Evolutionary conservation across 1,284 basidiomycete species (phyloP).

Genomic region (Sphagnurus paluster): DNA sequence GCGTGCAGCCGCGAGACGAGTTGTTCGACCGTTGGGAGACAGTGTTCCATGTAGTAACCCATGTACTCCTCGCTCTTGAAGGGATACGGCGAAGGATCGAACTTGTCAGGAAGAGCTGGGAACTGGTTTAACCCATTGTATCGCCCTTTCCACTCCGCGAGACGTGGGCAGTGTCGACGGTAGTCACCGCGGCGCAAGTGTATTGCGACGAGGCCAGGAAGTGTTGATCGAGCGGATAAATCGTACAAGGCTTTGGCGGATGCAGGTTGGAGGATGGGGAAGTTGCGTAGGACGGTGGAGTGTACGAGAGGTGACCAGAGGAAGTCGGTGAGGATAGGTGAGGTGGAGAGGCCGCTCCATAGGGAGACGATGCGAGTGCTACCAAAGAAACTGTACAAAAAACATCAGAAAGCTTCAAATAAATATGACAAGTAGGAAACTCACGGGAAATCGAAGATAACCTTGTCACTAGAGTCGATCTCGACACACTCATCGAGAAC

Average conservation of each 20-base stretch:
- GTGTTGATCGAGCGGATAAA: constrained; percentile 22
- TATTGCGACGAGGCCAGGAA: constrained; percentile 57
- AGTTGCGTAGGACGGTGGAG: constrained; percentile 50
- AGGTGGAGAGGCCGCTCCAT: constrained; percentile 43
- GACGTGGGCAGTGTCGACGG: constrained; percentile 55
- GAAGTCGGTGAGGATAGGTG: constrained; percentile 54
- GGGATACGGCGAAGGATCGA: constrained; percentile 33
- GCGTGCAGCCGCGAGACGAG: constrained; percentile 46
- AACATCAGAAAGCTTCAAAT: background rate
- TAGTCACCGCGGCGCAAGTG: constrained; percentile 73
- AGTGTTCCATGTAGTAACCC: constrained; percentile 52
- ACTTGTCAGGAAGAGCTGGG: constrained; percentile 49
- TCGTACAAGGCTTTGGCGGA: constrained; percentile 19
- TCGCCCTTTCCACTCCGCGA: constrained; percentile 46
- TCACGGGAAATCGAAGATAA: constrained; percentile 52
- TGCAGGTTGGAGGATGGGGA: constrained; percentile 43
- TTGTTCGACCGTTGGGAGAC: constrained; percentile 54
- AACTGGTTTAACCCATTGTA: constrained; percentile 64
- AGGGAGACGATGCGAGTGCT: constrained; percentile 45
- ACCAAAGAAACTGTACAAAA: constrained; percentile 49
- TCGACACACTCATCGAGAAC: constrained; percentile 47
- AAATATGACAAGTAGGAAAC: constrained; percentile 19
- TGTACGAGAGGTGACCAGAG: constrained; percentile 63
- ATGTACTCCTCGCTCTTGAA: constrained; percentile 36
- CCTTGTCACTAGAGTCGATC: constrained; percentile 38